Conservation (phyloP, 331 rosid species). For the Acacia concinna region DNA sequence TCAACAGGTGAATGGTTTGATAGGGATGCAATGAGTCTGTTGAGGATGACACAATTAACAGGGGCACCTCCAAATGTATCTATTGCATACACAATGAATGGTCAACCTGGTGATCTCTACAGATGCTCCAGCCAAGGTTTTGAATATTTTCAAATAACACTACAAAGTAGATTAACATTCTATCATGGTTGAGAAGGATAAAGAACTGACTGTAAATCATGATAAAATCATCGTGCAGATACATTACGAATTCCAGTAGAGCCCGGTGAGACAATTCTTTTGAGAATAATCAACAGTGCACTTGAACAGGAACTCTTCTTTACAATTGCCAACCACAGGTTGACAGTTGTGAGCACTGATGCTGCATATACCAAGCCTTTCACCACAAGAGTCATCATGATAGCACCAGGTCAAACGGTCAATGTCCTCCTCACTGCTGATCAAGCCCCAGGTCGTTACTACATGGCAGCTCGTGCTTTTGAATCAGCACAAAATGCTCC, state of each 20-base stretch:
- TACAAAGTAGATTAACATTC: neutral
- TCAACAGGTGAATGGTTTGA: conserved; percentile 88
- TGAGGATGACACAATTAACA: conserved; percentile 62
- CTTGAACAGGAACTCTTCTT: conserved; percentile 87
- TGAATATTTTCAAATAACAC: conserved; percentile 3
- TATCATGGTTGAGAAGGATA: neutral
- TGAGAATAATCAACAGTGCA: conserved; percentile 76
- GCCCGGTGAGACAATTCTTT: conserved; percentile 64
- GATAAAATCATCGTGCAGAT: conserved; percentile 50
- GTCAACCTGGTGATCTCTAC: conserved; percentile 91
- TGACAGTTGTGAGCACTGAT: conserved; percentile 77
- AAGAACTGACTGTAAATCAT: neutral
- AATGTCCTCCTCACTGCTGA: conserved; percentile 72
- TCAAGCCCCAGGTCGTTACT: conserved; percentile 74
- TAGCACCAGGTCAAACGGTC: conserved; percentile 88
- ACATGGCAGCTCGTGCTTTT: conserved; percentile 73
- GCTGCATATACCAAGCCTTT: conserved; percentile 78
- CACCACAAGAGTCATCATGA: conserved; percentile 61
- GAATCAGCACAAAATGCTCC: conserved; percentile 75
- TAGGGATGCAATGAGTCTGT: conserved; percentile 63
- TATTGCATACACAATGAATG: conserved; percentile 79
- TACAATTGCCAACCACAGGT: conserved; percentile 69
- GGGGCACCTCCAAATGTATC: conserved; percentile 84
- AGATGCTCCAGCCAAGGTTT: conserved; percentile 76
- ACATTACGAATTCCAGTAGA: conserved; percentile 59